A percentile compares a stretch with the other conserved stretches of the same genome.
phyloP scores from a whole-genome alignment of 352 stramenopile genomes.

The Globisporangium paroecandrum region DNA sequence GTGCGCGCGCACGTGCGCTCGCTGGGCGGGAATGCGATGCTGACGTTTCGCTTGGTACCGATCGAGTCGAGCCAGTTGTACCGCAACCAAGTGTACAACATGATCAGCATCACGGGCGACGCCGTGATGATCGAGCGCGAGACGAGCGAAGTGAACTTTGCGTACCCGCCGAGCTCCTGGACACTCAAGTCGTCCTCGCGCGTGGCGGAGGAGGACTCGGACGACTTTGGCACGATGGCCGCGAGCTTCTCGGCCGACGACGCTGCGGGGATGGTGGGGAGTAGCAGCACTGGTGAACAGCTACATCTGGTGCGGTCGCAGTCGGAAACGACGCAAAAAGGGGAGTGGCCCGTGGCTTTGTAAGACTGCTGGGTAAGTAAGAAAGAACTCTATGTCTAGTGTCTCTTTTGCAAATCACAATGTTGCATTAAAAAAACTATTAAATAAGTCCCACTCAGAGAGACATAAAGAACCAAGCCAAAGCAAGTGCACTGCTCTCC shows the following conservation, averaged over 20 bases:
- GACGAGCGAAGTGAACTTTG: constrained; percentile 26
- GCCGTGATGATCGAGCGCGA: constrained; percentile 78
- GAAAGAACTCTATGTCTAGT: neutral
- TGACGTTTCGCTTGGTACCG: constrained; percentile 82
- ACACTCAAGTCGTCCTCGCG: constrained; percentile 27
- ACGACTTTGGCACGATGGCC: constrained; percentile 6
- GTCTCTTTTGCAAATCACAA: neutral
- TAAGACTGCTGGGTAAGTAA: neutral
- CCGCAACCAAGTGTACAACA: constrained; percentile 90
- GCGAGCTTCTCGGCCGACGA: constrained; percentile 12
- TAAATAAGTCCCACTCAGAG: constrained; percentile 3
- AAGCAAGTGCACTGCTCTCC: neutral
- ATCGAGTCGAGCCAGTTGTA: constrained; percentile 87
- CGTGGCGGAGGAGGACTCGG: constrained; percentile 12
- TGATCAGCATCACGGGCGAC: constrained; percentile 89
- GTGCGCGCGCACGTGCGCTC: constrained; percentile 81
- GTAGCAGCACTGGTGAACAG: no score
- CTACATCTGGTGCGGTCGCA: neutral
- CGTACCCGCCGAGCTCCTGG: constrained; percentile 28
- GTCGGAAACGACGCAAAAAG: constrained; percentile 1
- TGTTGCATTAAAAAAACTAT: neutral
- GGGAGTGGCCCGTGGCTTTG: neutral
- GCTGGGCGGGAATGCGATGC: constrained; percentile 81
- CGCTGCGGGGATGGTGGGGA: neutral
- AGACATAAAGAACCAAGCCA: neutral